Base-by-base conservation (phyloP, 371 early-diverging fungal genomes). In the Actinomucor elegans region DNA sequence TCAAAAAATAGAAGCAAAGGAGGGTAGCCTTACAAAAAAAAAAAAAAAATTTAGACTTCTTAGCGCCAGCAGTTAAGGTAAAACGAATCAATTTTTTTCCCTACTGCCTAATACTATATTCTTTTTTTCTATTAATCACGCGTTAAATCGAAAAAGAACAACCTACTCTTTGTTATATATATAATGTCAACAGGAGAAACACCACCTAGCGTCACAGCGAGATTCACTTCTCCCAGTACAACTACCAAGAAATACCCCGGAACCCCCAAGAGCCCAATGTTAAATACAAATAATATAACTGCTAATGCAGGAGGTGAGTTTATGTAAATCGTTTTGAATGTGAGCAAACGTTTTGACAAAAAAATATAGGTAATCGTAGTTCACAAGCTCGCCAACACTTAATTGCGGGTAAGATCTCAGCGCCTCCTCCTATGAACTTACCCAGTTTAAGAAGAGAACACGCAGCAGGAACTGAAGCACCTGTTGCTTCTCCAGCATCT, bases 391-490 rank as follows among this genome's bases (percentile, higher is more conserved):
- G 77, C 27, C 51, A 69, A 29, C 59, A 71, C 24, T 26, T 72
- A 8, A 29, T 75, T 5, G 51, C 71, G 8, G 67, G 57, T 27
- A 78, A 78, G 38, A 61, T 78, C 11, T 65, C 73, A 29, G 79
- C 79, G n/a, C 79, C 79, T 24, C 66, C 62, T 20, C 79, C 79
- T 0, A 66, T 78, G 38, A 78, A 78, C 38, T 34, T 73, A 20
- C 79, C 79, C 3, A 75, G 75, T 50, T 51, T 78, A 34, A 67
- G 66, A 33, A 65, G 67, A 26, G 79, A 78, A 38, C 51, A 70
- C 59, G 75, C 69, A 36, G 40, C 62, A 26, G 41, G 48, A 15
- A 48, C 61, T n/a, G 55, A 45, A 4, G 42, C 35, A 31, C 40
- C 55, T 29, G 52, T 44, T 29, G 14, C 65, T 33, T 63, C 57